phyloP scores from a whole-genome alignment of 371 early-diverging fungal species.

The Rhizopus sp. region DNA sequence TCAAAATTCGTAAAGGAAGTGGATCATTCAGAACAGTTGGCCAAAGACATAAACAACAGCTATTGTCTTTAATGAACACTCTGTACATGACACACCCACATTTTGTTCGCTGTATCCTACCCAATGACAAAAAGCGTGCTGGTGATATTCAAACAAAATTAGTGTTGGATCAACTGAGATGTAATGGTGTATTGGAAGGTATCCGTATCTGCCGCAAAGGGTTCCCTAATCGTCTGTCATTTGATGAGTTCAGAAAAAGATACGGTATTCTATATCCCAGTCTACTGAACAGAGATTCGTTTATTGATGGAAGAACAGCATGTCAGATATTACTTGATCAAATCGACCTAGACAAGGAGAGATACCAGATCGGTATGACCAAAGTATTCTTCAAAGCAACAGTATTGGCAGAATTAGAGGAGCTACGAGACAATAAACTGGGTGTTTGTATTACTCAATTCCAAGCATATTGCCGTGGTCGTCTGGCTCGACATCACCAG shows the following conservation, averaged over 20 bases:
- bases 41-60: constrained; percentile 97
- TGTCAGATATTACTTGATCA: constrained; percentile 76
- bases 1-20: constrained; percentile 50
- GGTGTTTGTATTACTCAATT: constrained; percentile 80
- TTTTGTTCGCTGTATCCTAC: constrained; percentile 99
- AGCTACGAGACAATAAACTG: constrained; percentile 86
- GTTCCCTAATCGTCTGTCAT: constrained; percentile 95
- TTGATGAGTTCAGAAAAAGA: constrained; percentile 96
- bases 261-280: constrained; percentile 91
- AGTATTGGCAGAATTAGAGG: constrained; percentile 89
- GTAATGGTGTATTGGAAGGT: constrained; percentile 99
- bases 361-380: constrained; percentile 92
- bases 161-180: constrained; percentile 96
- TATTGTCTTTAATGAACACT: constrained; percentile 90
- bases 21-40: constrained; percentile 98
- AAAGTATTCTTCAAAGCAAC: constrained; percentile 99
- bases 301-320: constrained; percentile 89
- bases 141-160: constrained; percentile 81
- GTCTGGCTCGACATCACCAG: constrained; percentile 73
- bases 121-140: constrained; percentile 93
- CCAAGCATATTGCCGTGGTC: constrained; percentile 89
- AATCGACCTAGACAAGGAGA: constrained; percentile 73
- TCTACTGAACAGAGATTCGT: constrained; percentile 60
- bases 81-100: constrained; percentile 96
- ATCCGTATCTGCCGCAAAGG: constrained; percentile 99